Evolutionary conservation across 768 basidiomycete genomes (phyloP).

Genomic region (Termitomyces bulborhizus): DNA sequence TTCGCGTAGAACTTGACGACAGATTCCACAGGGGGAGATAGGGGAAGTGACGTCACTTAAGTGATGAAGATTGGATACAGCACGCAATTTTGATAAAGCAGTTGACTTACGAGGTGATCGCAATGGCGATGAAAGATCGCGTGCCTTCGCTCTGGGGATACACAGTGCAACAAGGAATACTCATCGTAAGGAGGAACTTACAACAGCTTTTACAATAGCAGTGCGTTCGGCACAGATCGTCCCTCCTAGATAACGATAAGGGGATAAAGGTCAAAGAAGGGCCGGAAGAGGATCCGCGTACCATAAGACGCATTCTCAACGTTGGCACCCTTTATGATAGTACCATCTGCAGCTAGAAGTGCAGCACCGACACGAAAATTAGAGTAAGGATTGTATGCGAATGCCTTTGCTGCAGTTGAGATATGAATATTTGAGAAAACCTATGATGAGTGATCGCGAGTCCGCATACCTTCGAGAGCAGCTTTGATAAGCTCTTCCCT

Average conservation of each 20-base stretch:
- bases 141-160: constrained; percentile 68
- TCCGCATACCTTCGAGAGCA: constrained; percentile 48
- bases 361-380: constrained; percentile 93
- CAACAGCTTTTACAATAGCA: constrained; percentile 90
- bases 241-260: constrained; percentile 46
- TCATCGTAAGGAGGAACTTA: constrained; percentile 30
- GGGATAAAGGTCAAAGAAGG: background rate
- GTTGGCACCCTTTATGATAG: constrained; percentile 80
- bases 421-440: background rate
- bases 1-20: constrained; percentile 86
- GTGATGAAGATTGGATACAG: background rate
- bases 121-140: constrained; percentile 64
- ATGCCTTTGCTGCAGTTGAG: constrained; percentile 48
- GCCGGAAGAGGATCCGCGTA: constrained; percentile 20
- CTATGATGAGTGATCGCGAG: background rate
- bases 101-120: constrained; percentile 64
- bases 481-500: constrained; percentile 45
- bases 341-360: constrained; percentile 60
- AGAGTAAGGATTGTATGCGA: constrained; percentile 80
- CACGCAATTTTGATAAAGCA: background rate
- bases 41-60: constrained; percentile 60
- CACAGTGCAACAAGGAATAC: background rate
- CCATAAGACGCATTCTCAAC: constrained; percentile 94
- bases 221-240: constrained; percentile 95
- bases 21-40: constrained; percentile 89